Base-by-base conservation (phyloP, 2,329 filamentous ascomycete genomes). In the Hypoxylon sp. region DNA sequence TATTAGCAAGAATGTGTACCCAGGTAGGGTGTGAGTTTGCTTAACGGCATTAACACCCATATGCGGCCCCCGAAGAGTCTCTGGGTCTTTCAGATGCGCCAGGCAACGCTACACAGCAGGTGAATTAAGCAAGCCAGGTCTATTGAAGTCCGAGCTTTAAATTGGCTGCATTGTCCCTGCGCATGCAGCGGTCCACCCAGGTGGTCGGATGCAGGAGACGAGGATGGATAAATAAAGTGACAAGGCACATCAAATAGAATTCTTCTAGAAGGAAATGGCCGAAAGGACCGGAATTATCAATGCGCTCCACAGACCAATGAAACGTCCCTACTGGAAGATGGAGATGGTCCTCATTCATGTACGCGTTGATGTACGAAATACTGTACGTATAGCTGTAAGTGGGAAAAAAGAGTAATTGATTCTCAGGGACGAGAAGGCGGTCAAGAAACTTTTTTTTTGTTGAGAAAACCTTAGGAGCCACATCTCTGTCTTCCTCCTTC, bases 241-340 rank as follows among this genome's bases (percentile, higher is more conserved):
- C 55, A 61, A 59, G 60, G 51, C 49, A 65, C 30, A 17, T 51
- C 49, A 32, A 61, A 62, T 67, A 60, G 69, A 68, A 73, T 55
- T 49, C 53, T 73, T 73, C 71, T 73, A 69, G 71, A 73, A 73
- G 69, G 65, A 65, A 59, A 58, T 48, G 43, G 50, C 48, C 55
- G 57, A 65, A 49, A 56, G 46, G 48, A 38, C 56, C 63, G 63
- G 51, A 58, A 70, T 67, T 67, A 45, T 65, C 58, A 62, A 61
- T 61, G 59, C 62, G 38, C 34, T 61, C 50, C 51, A 32, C 13
- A 25, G 45, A 23, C 62, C 62, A 68, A 68, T 65, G 17, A 45
- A 57, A 63, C 60, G 13, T 21, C 21, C 7, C 41, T 19, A 30
- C 11, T n/a, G 11, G 25, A 49, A 55, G 41, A 59, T 53, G 46